Base-by-base conservation (phyloP, 1,284 basidiomycete genomes). In the Ustilago shanxiensis region DNA sequence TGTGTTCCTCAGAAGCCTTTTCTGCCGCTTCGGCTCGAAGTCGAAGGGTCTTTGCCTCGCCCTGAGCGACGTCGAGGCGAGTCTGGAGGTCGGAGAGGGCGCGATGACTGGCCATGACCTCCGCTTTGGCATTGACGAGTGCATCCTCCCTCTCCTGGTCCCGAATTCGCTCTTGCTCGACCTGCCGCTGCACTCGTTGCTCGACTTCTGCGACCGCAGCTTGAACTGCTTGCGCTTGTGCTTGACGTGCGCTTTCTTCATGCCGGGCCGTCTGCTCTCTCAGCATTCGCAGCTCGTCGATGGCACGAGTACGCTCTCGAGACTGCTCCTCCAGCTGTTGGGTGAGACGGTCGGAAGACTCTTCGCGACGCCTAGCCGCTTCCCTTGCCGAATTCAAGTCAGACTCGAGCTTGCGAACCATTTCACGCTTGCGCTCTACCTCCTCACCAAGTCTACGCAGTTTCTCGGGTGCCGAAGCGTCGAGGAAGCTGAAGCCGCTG, bases 401-500 rank as follows among this genome's bases (percentile, higher is more conserved):
- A 6, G 33, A 14, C n/a, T 76, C 65, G 33, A 72, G 61, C 45
- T 68, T 64, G 26, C 57, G 61, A 1, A 75, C 47, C 31, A 60
- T 45, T 14, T 75, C 64, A 10, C 70, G 66, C 39, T 69, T 67
- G 13, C 41, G 51, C 11, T 66, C 66, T 13, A 73, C 53, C 39
- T 77, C 70, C 18, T 70, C 70, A 26, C 54, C 56, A 1, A 72
- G 66, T 29, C 63, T 60, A 18, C 64, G 66, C 7, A 77, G 54
- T 62, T 78, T 74, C 11, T 74, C 71, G 14, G 70, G 60, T 18
- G 62, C 63, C 3, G 67, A 41, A 14, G 67, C 71, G 61, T 71
- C 71, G 51, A 66, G 64, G 41, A 78, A 78, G 67, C 65, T 70
- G 59, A 71, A 78, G 13, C 71, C 75, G 45, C 67, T 78, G 70